Evolutionary conservation across 2,329 filamentous ascomycete species (phyloP), one percentile per base, ranked within the genome.

Genomic region (Lasiodiplodia sp.): DNA sequence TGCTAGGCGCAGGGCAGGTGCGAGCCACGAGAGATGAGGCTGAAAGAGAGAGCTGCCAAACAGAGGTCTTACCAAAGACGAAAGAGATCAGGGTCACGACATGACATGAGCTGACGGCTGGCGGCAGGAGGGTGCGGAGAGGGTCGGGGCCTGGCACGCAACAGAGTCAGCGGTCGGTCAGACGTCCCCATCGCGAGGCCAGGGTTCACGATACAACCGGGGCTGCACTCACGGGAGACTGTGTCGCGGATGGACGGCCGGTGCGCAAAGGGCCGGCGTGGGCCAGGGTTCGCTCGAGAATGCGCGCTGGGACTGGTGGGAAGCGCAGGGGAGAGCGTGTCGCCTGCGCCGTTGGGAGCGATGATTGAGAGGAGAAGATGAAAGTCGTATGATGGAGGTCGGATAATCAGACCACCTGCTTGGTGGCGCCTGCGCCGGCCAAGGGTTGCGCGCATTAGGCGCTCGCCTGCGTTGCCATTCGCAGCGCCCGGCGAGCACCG

Each of bases 41-140:
- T 52, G 40, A 66, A 55, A 66, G 66, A 67, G 67, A 53, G 65
- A 67, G 55, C 40, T 63, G 58, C 58, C 58, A 63, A 63, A 63
- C 58, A 53, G 51, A 67, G 62, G 44, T 71, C 72, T 73, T 72
- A 73, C 72, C 72, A 72, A 65, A 67, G 67, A 68, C 56, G 63
- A 52, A 67, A 51, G 47, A 65, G 58, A 56, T 55, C 60, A 70
- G 44, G 64, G 53, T 68, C 66, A 66, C 67, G 67, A 66, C 71
- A 71, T 68, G 68, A 62, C 68, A 69, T 70, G 68, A 55, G 51
- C 60, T 63, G 67, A 68, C 51, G 65, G 44, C 40, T 58, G 65
- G 65, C 65, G 65, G 65, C 55, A 66, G 64, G 38, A 44, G 37
- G 64, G 40, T 60, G 55, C 55, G 65, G 53, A 65, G 60, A 49